These are phyloP conservation scores for Volvariella volvacea DNA, from an alignment of 1,284 basidiomycete species.

Conservation along the genomic window DNA sequence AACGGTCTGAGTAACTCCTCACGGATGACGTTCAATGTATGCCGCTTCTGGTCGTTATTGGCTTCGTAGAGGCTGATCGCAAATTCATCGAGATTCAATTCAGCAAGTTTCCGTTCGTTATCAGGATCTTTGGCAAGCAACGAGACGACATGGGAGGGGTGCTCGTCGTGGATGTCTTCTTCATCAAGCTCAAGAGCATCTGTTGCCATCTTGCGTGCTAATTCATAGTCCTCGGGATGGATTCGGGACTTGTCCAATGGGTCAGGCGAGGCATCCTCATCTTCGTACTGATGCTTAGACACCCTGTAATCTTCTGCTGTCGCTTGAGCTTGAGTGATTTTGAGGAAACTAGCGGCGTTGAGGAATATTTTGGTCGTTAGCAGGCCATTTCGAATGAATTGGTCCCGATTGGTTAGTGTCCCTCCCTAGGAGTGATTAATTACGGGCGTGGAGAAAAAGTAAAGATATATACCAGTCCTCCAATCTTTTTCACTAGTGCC, in stretches of 20 bases:
- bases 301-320: conserved; percentile 3
- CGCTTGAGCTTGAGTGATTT: conserved; percentile 71
- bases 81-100: conserved; percentile 95
- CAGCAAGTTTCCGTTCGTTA: conserved; percentile 78
- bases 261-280: conserved; percentile 74
- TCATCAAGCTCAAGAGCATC: conserved; percentile 95
- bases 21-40: conserved; percentile 84
- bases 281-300: conserved; percentile 49
- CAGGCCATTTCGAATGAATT: conserved; percentile 77
- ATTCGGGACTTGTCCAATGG: conserved; percentile 95
- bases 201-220: conserved; percentile 97
- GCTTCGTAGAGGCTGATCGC: conserved; percentile 86
- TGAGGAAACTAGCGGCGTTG: conserved; percentile 88
- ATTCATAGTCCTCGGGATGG: conserved; percentile 96
- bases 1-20: conserved; percentile 87
- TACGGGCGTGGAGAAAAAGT: conserved; percentile 3
- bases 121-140: conserved; percentile 83
- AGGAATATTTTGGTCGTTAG: conserved; percentile 85
- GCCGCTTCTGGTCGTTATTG: conserved; percentile 81
- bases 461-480: conserved; percentile 46
- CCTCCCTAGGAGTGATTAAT: conserved; percentile 53
- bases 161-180: conserved; percentile 87
- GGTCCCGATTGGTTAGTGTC: conserved; percentile 75
- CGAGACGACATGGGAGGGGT: conserved; percentile 82
- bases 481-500: conserved; percentile 78